phyloP scores from a whole-genome alignment of 164 flowering plant species.

The Pachysandra terminalis region DNA sequence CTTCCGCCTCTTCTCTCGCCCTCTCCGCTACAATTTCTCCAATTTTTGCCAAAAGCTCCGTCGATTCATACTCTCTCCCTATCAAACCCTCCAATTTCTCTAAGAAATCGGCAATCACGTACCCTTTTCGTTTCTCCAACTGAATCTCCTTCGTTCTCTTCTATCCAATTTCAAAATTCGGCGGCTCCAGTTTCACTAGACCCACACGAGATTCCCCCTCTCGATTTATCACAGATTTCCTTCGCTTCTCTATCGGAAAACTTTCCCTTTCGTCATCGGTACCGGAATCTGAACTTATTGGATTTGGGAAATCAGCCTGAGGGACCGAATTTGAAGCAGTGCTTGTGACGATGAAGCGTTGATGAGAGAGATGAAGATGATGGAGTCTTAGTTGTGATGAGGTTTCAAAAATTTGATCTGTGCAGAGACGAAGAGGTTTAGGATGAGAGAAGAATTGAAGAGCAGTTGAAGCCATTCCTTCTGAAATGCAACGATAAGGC shows the following conservation, averaged over 20 bases:
- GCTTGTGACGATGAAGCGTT: conserved; percentile 25
- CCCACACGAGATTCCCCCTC: conserved; percentile 33
- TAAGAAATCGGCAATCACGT: conserved; percentile 64
- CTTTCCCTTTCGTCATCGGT: conserved; percentile 28
- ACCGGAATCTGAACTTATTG: conserved; percentile 19
- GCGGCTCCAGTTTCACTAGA: conserved; percentile 55
- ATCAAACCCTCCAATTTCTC: conserved; percentile 69
- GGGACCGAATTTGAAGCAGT: conserved; percentile 25
- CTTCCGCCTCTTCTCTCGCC: conserved; percentile 83
- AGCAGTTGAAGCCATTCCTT: conserved; percentile 34
- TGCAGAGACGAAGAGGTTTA: conserved; percentile 19
- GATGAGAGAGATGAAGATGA: neutral
- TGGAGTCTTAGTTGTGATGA: neutral
- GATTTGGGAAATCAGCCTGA: conserved; percentile 24
- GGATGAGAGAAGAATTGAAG: conserved; percentile 30
- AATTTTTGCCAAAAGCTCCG: conserved; percentile 60
- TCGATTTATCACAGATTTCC: conserved; percentile 55
- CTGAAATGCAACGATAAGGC: no score
- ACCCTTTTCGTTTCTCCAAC: conserved; percentile 70
- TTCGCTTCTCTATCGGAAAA: conserved; percentile 48
- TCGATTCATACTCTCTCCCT: conserved; percentile 59
- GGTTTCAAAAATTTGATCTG: conserved; percentile 15
- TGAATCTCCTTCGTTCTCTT: conserved; percentile 68
- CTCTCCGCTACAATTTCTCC: conserved; percentile 82
- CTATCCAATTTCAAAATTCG: conserved; percentile 85